phyloP scores from a whole-genome alignment of 2,329 filamentous ascomycete genomes.

The Penicillium paneum region DNA sequence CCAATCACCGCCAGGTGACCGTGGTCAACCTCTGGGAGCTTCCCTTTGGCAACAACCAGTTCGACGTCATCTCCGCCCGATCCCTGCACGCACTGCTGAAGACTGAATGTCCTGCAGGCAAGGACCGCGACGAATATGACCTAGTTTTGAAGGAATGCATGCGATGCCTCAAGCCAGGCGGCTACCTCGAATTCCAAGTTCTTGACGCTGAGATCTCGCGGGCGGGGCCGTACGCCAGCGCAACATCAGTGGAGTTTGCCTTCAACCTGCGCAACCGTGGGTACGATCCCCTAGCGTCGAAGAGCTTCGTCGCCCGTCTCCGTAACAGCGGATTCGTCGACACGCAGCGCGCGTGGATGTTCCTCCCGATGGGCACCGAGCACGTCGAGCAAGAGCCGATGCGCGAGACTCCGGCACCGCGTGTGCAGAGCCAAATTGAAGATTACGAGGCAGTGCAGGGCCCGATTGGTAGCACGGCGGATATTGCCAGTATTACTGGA shows the following conservation, averaged over 20 bases:
- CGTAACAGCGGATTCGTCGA: constrained; percentile 72
- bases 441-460: constrained; percentile 59
- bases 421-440: constrained; percentile 37
- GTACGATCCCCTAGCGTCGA: constrained; percentile 82
- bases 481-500: constrained; percentile 72
- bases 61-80: constrained; percentile 87
- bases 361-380: constrained; percentile 71
- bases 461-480: constrained; percentile 64
- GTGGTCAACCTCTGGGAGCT: constrained; percentile 75
- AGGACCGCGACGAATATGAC: constrained; percentile 81
- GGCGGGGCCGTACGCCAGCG: constrained; percentile 72
- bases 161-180: constrained; percentile 87
- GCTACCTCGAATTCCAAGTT: constrained; percentile 85
- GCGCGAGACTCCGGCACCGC: constrained; percentile 40
- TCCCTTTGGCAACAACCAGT: constrained; percentile 80
- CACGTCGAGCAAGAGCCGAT: constrained; percentile 46
- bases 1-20: constrained; percentile 80
- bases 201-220: constrained; percentile 89
- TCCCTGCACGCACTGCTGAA: constrained; percentile 83
- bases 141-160: constrained; percentile 79
- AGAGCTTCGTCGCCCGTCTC: constrained; percentile 73
- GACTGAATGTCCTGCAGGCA: constrained; percentile 58
- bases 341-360: constrained; percentile 81
- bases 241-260: constrained; percentile 85
- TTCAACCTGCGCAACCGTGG: constrained; percentile 85